Evolutionary conservation across 2,329 filamentous ascomycete genomes (phyloP).

Genomic region (Pseudogymnoascus sp.): DNA sequence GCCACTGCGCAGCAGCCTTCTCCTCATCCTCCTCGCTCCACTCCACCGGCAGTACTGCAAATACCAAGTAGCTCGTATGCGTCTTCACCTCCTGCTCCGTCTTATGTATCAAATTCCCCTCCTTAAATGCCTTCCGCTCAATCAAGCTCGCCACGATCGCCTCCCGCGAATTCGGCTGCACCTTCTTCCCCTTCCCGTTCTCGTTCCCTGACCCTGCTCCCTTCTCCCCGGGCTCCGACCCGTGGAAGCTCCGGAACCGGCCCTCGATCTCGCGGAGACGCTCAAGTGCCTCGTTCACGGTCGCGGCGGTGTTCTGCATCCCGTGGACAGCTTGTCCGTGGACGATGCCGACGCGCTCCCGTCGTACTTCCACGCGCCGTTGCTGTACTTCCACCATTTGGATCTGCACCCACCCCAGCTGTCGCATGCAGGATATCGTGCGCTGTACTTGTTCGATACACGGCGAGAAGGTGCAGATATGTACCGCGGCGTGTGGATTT

Average conservation of each 20-base stretch:
- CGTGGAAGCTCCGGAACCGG: slow-evolving; percentile 59
- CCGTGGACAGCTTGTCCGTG: slow-evolving; percentile 48
- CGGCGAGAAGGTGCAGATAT: slow-evolving; percentile 91
- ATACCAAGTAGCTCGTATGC: slow-evolving; percentile 94
- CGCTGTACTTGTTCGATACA: slow-evolving; percentile 93
- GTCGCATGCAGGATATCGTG: slow-evolving; percentile 73
- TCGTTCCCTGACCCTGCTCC: slow-evolving; percentile 22
- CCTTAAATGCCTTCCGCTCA: slow-evolving; percentile 55
- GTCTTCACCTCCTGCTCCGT: slow-evolving; percentile 86
- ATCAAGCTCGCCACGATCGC: slow-evolving; percentile 28
- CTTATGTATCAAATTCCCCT: slow-evolving; percentile 71
- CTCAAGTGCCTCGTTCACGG: slow-evolving; percentile 70
- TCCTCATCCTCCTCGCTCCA: slow-evolving; percentile 81
- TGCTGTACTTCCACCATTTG: slow-evolving; percentile 87
- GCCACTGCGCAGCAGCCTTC: slow-evolving; percentile 56
- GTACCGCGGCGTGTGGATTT: slow-evolving; percentile 61
- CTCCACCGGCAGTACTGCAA: slow-evolving; percentile 77
- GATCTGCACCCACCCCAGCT: slow-evolving; percentile 82
- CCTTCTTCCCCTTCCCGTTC: slow-evolving; percentile 25
- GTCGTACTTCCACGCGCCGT: slow-evolving; percentile 69
- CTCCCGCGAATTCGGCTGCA: slow-evolving; percentile 25
- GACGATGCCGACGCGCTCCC: slow-evolving; percentile 71
- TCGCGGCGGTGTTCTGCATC: slow-evolving; percentile 50
- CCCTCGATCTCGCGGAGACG: slow-evolving; percentile 68
- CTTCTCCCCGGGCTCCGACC: slow-evolving; percentile 21